Evolutionary conservation across 2,329 filamentous ascomycete species (phyloP), one percentile per base, ranked within the genome.

Genomic region (Pseudocercospora eumusae): DNA sequence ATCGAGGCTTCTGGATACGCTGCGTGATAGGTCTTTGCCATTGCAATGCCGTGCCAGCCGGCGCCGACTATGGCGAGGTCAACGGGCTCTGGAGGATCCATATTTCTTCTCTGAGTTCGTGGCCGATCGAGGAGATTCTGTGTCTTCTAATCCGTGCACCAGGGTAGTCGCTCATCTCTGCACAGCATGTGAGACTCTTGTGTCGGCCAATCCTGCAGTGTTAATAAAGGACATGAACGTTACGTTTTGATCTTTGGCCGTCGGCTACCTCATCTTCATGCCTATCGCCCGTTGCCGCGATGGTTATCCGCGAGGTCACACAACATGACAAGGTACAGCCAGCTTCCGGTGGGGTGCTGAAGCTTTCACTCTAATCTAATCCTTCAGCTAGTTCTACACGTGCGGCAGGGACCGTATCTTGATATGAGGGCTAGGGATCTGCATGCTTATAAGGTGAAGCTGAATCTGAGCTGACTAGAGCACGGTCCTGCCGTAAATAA

Each of bases 1-100:
- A 82, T 69, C 0, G 75, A 72, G 8, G 75, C 70, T 10, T 66
- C 42, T 0, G 75, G 75, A 54, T 80, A 73, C 6, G 75, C 68
- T 49, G 79, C 73, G 0, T 79, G 71, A 66, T 80, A 80, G 0
- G 79, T 81, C 67, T 80, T 81, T 13, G 80, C 76, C 7, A 76
- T 73, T 40, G 75, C 75, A 20, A 83, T 73, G 8, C 81, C 81
- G 64, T 76, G 76, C 72, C 72, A 76, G n/a, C 74, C 75, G 73
- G 56, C 49, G 40, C 60, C 60, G 15, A 62, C 25, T 13, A 62
- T 36, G 31, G 55, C 50, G 9, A 62, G 49, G 31, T 59, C 60
- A 36, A 36, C 6, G 13, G 3, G 2, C 1, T 36, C 13, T 36
- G 33, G 15, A 36, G 33, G 4, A n/a, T 36, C 33, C 33, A 36